Evolutionary conservation across 495 filamentous ascomycete species (phyloP).

Genomic region (Annulohypoxylon stygium): DNA sequence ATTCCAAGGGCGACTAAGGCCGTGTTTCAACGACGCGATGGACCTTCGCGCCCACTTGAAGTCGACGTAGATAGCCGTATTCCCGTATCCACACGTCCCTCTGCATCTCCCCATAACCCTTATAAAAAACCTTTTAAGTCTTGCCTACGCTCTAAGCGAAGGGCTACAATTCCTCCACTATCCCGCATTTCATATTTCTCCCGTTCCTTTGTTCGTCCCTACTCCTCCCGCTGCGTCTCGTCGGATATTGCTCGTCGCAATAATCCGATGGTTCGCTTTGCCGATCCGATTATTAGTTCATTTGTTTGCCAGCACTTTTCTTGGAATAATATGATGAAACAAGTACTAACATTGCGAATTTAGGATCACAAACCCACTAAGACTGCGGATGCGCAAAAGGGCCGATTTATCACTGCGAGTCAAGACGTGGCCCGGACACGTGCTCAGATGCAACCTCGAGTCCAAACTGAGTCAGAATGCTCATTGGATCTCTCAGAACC

Average conservation of each 20-base stretch:
- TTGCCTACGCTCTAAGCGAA: not conserved
- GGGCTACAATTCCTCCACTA: not conserved
- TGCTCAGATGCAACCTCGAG: conserved; percentile 60
- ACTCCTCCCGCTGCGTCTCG: not conserved
- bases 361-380: conserved; percentile 9
- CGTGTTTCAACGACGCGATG: not conserved
- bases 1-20: not conserved
- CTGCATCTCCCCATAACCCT: not conserved
- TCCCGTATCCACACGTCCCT: not conserved
- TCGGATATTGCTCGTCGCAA: not conserved
- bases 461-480: conserved; percentile 60
- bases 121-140: not conserved
- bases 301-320: conserved; percentile 1
- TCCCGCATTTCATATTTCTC: not conserved
- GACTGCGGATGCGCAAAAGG: conserved; percentile 41
- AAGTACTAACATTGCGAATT: conserved; percentile 10
- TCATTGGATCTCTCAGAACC: conserved; percentile 56
- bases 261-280: conserved; percentile 16
- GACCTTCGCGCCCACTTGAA: not conserved
- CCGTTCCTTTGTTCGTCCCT: conserved; percentile 7
- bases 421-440: conserved; percentile 47
- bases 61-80: not conserved
- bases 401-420: conserved; percentile 46
- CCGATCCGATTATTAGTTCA: not conserved
- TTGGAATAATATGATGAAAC: not conserved